Evolutionary conservation across 1,284 basidiomycete genomes (phyloP), one percentile per base, ranked within the genome.

Genomic region (Pascua guehoae): DNA sequence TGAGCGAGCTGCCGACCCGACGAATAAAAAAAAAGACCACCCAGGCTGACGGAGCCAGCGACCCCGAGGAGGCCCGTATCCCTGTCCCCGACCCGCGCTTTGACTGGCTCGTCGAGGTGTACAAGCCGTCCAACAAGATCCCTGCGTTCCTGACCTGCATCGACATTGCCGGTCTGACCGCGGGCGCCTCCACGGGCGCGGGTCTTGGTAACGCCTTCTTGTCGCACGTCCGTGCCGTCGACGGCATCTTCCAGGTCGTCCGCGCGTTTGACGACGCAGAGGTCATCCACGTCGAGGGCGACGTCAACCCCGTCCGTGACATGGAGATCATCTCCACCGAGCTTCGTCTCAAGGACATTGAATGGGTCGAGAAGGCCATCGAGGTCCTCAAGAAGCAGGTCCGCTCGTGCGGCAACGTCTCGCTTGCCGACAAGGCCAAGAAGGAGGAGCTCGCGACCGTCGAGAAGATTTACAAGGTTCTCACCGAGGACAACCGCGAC

Each of bases 161-260:
- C 76, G 96, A 99, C 79, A 99, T 99, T 72, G 96, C 96, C 65
- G 96, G 96, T 78, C 82, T 99, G 52, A 98, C 95, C 42, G 89
- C 91, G 52, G 90, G 96, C 66, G 96, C 96, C 1, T 97, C 94
- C 12, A 98, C 95, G 41, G 96, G 96, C 72, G 96, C 91, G 54
- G 96, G 96, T 77, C 86, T 99, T 49, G 96, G 96, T 48, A 99
- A 99, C 76, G 87, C 92, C 45, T 99, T 99, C 83, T 81, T 99
- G 79, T 93, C 91, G 39, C 92, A 98, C 77, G 95, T 99, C 50
- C 88, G 96, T 59, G 89, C 95, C 24, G 96, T 98, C 62, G 96
- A 99, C 75, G 96, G 96, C 73, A 99, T 99, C 76, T 98, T 98
- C 84, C 96, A 98, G 78, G 88, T 98, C 63, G 87, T 98, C 56